These are phyloP conservation scores for Tricholoma sp. DNA, from an alignment of 768 basidiomycete species.

Conservation along the genomic window DNA sequence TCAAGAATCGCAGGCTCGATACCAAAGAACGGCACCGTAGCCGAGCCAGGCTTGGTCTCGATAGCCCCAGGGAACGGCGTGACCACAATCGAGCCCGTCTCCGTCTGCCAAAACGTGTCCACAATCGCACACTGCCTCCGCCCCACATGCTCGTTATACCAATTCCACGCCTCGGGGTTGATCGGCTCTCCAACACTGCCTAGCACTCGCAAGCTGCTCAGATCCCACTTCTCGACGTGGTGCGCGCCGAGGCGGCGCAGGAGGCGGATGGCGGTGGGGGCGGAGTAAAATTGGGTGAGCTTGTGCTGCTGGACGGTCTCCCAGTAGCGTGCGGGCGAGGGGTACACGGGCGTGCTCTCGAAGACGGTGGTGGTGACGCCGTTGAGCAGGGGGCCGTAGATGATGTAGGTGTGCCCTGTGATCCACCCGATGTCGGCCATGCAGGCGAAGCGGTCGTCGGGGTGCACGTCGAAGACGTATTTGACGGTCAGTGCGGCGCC, in stretches of 20 bases:
- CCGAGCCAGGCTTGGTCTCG: slow-evolving; percentile 92
- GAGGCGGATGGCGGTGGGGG: slow-evolving; percentile 92
- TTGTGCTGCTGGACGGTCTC: slow-evolving; percentile 89
- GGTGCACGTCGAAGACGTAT: slow-evolving; percentile 96
- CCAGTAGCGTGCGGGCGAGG: slow-evolving; percentile 96
- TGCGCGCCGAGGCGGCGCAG: slow-evolving; percentile 76
- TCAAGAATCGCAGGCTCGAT: slow-evolving; percentile 88
- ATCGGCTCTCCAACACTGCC: slow-evolving; percentile 98
- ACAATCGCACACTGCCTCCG: slow-evolving; percentile 85
- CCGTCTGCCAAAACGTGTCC: slow-evolving; percentile 97
- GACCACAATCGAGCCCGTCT: slow-evolving; percentile 94
- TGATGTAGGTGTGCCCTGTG: slow-evolving; percentile 94
- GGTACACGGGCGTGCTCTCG: slow-evolving; percentile 96
- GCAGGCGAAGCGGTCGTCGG: slow-evolving; percentile 94
- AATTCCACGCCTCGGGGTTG: slow-evolving; percentile 98
- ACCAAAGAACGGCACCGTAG: slow-evolving; percentile 98
- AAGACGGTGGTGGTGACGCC: slow-evolving; percentile 87
- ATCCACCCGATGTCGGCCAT: slow-evolving; percentile 99
- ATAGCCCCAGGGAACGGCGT: slow-evolving; percentile 96
- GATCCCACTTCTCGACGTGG: slow-evolving; percentile 79
- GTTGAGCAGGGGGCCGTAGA: slow-evolving; percentile 90
- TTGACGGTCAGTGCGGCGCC: slow-evolving; percentile 90
- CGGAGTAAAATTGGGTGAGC: slow-evolving; percentile 94
- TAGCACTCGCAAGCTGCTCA: slow-evolving; percentile 78
- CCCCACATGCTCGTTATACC: slow-evolving; percentile 97